A percentile compares a stretch with the other conserved stretches of the same genome.
phyloP scores from a whole-genome alignment of 352 stramenopile species.

The Globisporangium recalcitrans region DNA sequence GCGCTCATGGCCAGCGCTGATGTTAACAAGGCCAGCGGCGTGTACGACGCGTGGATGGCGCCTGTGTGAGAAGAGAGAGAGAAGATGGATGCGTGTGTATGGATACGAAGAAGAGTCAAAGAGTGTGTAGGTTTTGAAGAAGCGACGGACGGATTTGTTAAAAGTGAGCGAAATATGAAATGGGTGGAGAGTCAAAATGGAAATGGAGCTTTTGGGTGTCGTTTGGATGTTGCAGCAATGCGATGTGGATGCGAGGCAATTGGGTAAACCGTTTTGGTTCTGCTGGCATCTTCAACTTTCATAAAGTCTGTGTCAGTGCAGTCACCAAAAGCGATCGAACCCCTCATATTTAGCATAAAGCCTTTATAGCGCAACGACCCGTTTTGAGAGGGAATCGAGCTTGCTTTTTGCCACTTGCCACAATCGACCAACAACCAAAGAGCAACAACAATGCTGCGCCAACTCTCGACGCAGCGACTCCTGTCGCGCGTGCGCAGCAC shows the following conservation, averaged over 20 bases:
- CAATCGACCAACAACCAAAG: neutral
- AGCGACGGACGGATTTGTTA: neutral
- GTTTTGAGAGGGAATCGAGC: neutral
- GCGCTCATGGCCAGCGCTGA: slow-evolving; percentile 6
- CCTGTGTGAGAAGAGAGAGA: neutral
- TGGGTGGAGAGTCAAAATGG: neutral
- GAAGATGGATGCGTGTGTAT: neutral
- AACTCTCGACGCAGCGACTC: slow-evolving; percentile 1
- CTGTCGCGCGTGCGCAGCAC: neutral
- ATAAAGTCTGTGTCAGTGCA: neutral
- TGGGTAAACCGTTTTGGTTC: too few relatives aligned
- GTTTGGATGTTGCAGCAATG: too few relatives aligned
- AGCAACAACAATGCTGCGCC: slow-evolving; percentile 3
- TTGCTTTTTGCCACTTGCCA: neutral
- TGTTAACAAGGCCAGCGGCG: slow-evolving; percentile 2
- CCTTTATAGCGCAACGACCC: neutral
- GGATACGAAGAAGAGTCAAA: neutral
- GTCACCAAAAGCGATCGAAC: too few relatives aligned
- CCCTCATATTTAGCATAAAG: neutral
- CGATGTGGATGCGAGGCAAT: too few relatives aligned
- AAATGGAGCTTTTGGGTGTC: too few relatives aligned
- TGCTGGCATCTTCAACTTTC: neutral
- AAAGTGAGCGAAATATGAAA: neutral
- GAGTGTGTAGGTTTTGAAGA: slow-evolving; percentile 6
- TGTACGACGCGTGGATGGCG: slow-evolving; percentile 32